Evolutionary conservation across 202 grass and related monocot genomes (phyloP).

Genomic region (Carex arenaria): DNA sequence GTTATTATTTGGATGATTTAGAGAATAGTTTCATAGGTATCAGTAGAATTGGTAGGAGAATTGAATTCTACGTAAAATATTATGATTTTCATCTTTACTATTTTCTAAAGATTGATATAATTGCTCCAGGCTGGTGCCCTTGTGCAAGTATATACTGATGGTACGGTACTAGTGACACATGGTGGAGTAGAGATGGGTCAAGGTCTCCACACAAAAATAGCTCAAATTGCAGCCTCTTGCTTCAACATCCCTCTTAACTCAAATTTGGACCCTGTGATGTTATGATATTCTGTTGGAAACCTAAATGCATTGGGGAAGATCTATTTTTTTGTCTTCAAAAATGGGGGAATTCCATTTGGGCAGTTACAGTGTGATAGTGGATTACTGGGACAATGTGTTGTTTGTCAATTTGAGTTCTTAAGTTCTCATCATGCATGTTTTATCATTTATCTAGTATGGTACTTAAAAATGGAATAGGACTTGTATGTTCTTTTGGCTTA

Average conservation of each 20-base stretch:
- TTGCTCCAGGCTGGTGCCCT: constrained; percentile 69
- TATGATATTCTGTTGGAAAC: background rate
- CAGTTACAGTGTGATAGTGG: background rate
- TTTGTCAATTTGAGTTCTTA: background rate
- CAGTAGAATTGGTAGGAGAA: background rate
- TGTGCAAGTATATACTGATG: constrained; percentile 94
- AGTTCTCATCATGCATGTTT: background rate
- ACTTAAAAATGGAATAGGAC: background rate
- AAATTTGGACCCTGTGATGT: background rate
- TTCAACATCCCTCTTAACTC: constrained; percentile 85
- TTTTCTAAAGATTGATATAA: constrained; percentile 14
- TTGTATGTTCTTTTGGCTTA: background rate
- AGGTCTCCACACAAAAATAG: constrained; percentile 95
- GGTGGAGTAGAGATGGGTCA: constrained; percentile 99
- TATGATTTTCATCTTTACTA: background rate
- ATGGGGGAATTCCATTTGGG: background rate
- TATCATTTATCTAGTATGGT: background rate
- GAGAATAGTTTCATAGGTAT: background rate
- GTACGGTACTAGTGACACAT: constrained; percentile 96
- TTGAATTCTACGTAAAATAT: background rate
- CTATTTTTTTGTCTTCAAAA: background rate
- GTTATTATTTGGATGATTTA: background rate
- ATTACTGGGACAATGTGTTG: background rate
- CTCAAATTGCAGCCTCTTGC: constrained; percentile 79
- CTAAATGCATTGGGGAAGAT: background rate